Evolutionary conservation across 495 filamentous ascomycete genomes (phyloP).

Genomic region (Hypoxylon lenormandii): DNA sequence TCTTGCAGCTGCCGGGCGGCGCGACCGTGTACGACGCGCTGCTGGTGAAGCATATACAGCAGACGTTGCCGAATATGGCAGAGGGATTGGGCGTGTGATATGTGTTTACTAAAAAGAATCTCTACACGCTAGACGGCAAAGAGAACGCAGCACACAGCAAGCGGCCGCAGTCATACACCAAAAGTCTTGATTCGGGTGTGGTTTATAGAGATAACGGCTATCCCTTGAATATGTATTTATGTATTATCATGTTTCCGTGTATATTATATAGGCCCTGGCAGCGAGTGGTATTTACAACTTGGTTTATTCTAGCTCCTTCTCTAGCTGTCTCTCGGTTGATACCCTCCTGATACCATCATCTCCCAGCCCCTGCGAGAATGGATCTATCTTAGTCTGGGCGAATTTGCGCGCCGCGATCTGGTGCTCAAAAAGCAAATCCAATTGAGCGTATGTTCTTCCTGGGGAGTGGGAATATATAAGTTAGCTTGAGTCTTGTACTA

Average conservation of each 20-base stretch:
- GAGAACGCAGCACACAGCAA: neutral
- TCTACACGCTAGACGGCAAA: neutral
- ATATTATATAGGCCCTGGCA: neutral
- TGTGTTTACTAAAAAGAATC: neutral
- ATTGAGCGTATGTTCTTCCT: slow-evolving; percentile 61
- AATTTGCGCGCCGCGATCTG: slow-evolving; percentile 59
- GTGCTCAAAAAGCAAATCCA: slow-evolving; percentile 64
- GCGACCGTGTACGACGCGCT: slow-evolving; percentile 43
- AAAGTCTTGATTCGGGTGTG: neutral
- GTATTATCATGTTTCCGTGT: neutral
- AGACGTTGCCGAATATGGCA: slow-evolving; percentile 39
- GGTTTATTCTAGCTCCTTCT: slow-evolving; percentile 14
- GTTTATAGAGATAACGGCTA: neutral
- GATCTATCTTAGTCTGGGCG: slow-evolving; percentile 40
- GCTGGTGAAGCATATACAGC: slow-evolving; percentile 45
- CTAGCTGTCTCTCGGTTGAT: slow-evolving; percentile 17
- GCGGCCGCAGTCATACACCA: neutral
- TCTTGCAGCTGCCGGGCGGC: slow-evolving; percentile 41
- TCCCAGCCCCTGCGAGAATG: slow-evolving; percentile 30
- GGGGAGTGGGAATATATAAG: neutral
- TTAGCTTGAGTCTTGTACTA: slow-evolving; percentile 1
- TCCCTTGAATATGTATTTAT: neutral
- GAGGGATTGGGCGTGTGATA: slow-evolving; percentile 19
- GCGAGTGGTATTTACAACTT: neutral
- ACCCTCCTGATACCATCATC: slow-evolving; percentile 5